Conservation (phyloP, 805 yeast species). For the Lachancea mirantina region DNA sequence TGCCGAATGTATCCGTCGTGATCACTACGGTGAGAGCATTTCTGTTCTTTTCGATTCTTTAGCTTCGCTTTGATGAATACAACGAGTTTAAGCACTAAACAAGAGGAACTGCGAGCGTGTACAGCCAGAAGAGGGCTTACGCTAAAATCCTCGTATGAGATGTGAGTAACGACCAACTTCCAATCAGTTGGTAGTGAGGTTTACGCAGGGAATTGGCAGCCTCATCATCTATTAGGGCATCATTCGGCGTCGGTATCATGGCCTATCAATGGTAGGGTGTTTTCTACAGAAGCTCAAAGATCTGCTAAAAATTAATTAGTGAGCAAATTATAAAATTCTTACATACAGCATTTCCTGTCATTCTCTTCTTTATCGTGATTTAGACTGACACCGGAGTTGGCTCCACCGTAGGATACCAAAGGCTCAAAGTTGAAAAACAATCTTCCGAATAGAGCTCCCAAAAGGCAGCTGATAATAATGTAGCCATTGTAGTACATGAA, state of each 20-base stretch:
- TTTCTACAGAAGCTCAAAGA: not conserved
- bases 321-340: constrained; percentile 4
- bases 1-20: constrained; percentile 98
- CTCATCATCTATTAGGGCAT: not conserved
- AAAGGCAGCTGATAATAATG: constrained; percentile 52
- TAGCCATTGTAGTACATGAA: constrained; percentile 74
- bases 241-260: not conserved
- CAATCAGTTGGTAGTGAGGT: too few relatives aligned
- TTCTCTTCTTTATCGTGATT: constrained; percentile 25
- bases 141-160: too few relatives aligned
- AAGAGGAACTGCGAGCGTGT: too few relatives aligned
- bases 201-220: too few relatives aligned
- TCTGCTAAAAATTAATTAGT: not conserved
- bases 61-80: constrained; percentile 44
- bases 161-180: too few relatives aligned
- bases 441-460: constrained; percentile 57
- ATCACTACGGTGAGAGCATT: constrained; percentile 95
- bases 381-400: constrained; percentile 6
- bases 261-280: not conserved
- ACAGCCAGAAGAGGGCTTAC: too few relatives aligned
- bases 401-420: constrained; percentile 19
- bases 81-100: too few relatives aligned
- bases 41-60: constrained; percentile 87
- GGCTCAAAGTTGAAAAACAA: constrained; percentile 46
- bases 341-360: constrained; percentile 33